These are phyloP conservation scores for Staphylotrichum longicolle DNA, from an alignment of 495 filamentous ascomycete species.

Conservation along the genomic window DNA sequence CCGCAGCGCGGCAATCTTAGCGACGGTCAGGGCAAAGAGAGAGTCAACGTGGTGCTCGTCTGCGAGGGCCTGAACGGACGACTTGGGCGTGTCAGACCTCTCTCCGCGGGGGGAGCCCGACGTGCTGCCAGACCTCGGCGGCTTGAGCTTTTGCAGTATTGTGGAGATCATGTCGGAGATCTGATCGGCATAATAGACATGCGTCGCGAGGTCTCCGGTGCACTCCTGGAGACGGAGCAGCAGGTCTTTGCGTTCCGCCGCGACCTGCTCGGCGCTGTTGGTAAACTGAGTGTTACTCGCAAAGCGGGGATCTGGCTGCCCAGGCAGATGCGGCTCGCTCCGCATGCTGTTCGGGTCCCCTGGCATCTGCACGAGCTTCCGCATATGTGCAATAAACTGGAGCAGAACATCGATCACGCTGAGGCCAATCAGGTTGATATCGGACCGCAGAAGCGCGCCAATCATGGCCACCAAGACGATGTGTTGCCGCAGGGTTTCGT, in stretches of 20 bases:
- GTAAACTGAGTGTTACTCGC: slow-evolving; percentile 27
- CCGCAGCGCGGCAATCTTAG: slow-evolving; percentile 72
- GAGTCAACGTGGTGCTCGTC: slow-evolving; percentile 50
- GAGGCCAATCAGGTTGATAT: slow-evolving; percentile 88
- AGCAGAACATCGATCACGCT: slow-evolving; percentile 90
- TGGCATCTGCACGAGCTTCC: slow-evolving; percentile 65
- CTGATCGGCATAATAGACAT: slow-evolving; percentile 92
- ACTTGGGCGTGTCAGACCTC: slow-evolving; percentile 35
- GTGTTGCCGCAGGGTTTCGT: slow-evolving; percentile 66
- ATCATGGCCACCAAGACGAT: slow-evolving; percentile 71
- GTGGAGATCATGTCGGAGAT: slow-evolving; percentile 85
- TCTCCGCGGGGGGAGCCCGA: slow-evolving; percentile 42
- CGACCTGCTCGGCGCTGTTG: slow-evolving; percentile 28
- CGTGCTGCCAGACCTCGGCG: slow-evolving; percentile 46
- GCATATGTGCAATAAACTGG: slow-evolving; percentile 75
- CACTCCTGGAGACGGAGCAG: slow-evolving; percentile 67
- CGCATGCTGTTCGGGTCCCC: slow-evolving; percentile 46
- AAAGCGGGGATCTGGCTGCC: slow-evolving; percentile 30
- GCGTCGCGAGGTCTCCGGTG: slow-evolving; percentile 83
- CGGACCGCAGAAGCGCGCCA: slow-evolving; percentile 75
- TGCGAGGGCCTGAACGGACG: slow-evolving; percentile 31
- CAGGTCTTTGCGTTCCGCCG: slow-evolving; percentile 50
- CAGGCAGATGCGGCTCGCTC: slow-evolving; percentile 29
- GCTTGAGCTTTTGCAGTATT: slow-evolving; percentile 72
- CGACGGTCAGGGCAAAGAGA: slow-evolving; percentile 71